phyloP scores from a whole-genome alignment of 371 early-diverging fungal species.

The Paraphysoderma sedebokerense region DNA sequence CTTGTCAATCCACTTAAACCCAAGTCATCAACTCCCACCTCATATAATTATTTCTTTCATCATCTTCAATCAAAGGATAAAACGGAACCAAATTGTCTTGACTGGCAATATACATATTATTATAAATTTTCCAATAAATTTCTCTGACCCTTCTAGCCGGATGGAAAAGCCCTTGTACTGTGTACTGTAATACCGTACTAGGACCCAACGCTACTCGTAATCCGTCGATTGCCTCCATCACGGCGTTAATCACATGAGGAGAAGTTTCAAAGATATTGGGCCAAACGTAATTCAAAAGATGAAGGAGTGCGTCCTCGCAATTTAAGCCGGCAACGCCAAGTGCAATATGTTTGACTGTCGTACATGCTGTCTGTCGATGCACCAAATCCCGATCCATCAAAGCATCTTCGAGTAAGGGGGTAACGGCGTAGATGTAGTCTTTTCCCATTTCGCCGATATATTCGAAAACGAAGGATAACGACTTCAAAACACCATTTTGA shows the following conservation, averaged over 20 bases:
- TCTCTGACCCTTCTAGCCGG: conserved; percentile 91
- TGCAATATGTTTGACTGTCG: conserved; percentile 83
- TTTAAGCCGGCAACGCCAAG: conserved; percentile 79
- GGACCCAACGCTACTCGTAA: conserved; percentile 81
- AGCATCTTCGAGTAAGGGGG: conserved; percentile 91
- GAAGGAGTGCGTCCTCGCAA: conserved; percentile 84
- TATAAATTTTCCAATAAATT: conserved; percentile 95
- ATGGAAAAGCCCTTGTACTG: conserved; percentile 79
- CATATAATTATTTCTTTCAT: conserved; percentile 49
- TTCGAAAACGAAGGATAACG: conserved; percentile 89
- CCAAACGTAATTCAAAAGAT: conserved; percentile 90
- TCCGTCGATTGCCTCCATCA: conserved; percentile 92
- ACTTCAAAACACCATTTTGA: conserved; percentile 94
- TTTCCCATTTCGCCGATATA: conserved; percentile 94
- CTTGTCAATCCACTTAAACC: too few relatives aligned
- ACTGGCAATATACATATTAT: conserved; percentile 76
- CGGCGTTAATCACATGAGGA: conserved; percentile 92
- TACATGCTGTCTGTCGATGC: conserved; percentile 91
- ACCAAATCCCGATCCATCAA: conserved; percentile 93
- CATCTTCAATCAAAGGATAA: conserved; percentile 77
- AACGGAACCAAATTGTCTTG: conserved; percentile 83
- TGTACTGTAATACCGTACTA: conserved; percentile 63
- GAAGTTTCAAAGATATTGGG: conserved; percentile 95
- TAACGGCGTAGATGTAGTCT: conserved; percentile 88
- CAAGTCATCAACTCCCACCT: conserved; percentile 65